Evolutionary conservation across 1,284 basidiomycete species (phyloP).

Genomic region (Moesziomyces globuligerus): DNA sequence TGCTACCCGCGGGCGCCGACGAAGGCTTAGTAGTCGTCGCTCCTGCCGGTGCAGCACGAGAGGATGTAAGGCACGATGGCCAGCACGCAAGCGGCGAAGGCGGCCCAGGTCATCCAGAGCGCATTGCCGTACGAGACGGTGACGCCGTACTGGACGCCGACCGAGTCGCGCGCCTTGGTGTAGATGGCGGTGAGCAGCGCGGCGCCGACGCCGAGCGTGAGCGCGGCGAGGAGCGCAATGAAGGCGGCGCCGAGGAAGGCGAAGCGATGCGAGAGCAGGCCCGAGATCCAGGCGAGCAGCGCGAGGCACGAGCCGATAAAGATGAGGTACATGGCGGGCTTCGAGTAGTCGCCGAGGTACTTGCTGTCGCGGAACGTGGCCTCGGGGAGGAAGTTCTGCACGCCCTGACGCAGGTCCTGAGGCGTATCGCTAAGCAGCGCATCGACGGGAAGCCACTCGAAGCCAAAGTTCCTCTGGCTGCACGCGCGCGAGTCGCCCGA

Average conservation of each 20-base stretch:
- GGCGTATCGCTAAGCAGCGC: conserved; percentile 39
- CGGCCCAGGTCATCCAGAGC: conserved; percentile 64
- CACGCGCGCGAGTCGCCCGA: conserved; percentile 34
- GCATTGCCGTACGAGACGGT: conserved; percentile 57
- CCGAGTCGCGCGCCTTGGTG: conserved; percentile 35
- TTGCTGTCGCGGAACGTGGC: conserved; percentile 42
- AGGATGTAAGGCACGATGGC: conserved; percentile 57
- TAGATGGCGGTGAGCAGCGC: conserved; percentile 61
- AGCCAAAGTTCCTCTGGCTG: conserved; percentile 38
- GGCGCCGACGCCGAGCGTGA: conserved; percentile 53
- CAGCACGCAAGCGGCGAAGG: conserved; percentile 48
- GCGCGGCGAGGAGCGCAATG: conserved; percentile 55
- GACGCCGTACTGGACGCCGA: conserved; percentile 39
- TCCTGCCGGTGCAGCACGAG: conserved; percentile 48
- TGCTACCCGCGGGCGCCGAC: not conserved
- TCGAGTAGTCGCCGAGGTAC: conserved; percentile 52
- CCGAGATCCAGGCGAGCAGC: conserved; percentile 57
- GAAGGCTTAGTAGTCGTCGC: conserved; percentile 27
- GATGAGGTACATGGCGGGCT: conserved; percentile 60
- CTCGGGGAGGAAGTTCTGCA: conserved; percentile 30
- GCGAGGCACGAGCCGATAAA: conserved; percentile 63
- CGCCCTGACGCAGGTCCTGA: conserved; percentile 10
- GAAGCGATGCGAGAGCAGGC: conserved; percentile 55
- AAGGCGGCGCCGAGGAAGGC: conserved; percentile 58
- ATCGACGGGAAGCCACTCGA: conserved; percentile 49